phyloP scores from a whole-genome alignment of 2,329 filamentous ascomycete species.

The Salinomyces thailandicus region DNA sequence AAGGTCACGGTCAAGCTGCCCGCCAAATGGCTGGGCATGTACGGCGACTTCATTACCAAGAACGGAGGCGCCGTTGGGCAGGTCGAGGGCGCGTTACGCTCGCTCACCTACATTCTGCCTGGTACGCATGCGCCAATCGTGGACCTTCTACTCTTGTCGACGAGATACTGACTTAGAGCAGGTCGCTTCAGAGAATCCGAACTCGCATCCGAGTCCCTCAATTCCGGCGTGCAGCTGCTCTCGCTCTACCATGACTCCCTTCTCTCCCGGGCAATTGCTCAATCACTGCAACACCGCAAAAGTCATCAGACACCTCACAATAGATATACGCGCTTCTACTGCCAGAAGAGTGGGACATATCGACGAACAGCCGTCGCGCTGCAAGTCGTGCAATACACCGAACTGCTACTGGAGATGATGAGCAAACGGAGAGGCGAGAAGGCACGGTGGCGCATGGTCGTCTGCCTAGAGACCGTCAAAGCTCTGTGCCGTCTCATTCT shows the following conservation, averaged over 20 bases:
- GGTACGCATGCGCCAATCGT: constrained; percentile 37
- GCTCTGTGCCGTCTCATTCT: constrained; percentile 73
- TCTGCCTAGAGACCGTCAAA: constrained; percentile 76
- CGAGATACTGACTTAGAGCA: constrained; percentile 28
- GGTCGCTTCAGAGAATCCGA: constrained; percentile 85
- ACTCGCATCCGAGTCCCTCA: constrained; percentile 79
- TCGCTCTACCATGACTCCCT: constrained; percentile 88
- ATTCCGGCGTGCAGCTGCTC: constrained; percentile 74
- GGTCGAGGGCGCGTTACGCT: constrained; percentile 86
- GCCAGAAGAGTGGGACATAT: constrained; percentile 57
- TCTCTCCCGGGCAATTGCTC: constrained; percentile 55
- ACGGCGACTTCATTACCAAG: constrained; percentile 86
- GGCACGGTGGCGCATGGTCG: constrained; percentile 74
- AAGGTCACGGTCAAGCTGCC: constrained; percentile 22
- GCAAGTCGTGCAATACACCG: constrained; percentile 87
- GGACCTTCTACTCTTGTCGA: too few species aligned
- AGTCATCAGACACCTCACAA: constrained; percentile 43
- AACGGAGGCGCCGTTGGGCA: constrained; percentile 89
- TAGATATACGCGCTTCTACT: constrained; percentile 56
- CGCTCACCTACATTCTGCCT: constrained; percentile 90
- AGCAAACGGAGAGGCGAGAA: constrained; percentile 77
- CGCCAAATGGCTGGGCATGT: constrained; percentile 41
- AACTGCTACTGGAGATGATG: constrained; percentile 95
- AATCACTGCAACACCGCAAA: constrained; percentile 41
- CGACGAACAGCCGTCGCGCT: constrained; percentile 69